Evolutionary conservation across 2,329 filamentous ascomycete species (phyloP).

Genomic region (Pseudophaeomoniella oleicola): DNA sequence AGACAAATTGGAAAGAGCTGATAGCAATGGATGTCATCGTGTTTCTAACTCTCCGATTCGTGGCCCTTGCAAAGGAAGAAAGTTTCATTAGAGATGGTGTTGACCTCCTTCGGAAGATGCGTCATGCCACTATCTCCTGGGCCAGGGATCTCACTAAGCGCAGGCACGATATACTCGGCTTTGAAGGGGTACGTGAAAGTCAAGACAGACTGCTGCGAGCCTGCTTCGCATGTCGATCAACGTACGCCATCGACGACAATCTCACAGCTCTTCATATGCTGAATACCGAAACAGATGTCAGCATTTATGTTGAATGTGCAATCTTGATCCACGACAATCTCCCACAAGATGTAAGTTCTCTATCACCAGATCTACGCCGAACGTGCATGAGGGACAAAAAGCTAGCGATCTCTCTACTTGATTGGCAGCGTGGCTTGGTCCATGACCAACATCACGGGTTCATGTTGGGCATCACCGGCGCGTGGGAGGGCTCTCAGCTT

Average conservation of each 20-base stretch:
- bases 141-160: conserved; percentile 17
- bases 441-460: conserved; percentile 12
- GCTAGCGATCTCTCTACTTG: conserved; percentile 5
- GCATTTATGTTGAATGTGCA: conserved; percentile 21
- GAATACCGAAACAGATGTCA: conserved; percentile 11
- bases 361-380: conserved; percentile 1
- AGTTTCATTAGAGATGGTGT: conserved; percentile 6
- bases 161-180: conserved; percentile 11
- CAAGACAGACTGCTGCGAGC: conserved; percentile 21
- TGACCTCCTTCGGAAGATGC: not conserved
- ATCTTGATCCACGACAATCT: conserved; percentile 23
- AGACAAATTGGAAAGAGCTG: conserved; percentile 38
- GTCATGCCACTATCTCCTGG: conserved; percentile 23
- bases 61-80: conserved; percentile 21
- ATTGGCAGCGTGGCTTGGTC: conserved; percentile 6
- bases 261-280: conserved; percentile 16
- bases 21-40: conserved; percentile 25
- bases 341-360: no score
- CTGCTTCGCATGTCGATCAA: conserved; percentile 25
- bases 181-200: conserved; percentile 17
- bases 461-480: conserved; percentile 4
- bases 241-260: conserved; percentile 27
- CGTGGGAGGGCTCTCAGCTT: conserved; percentile 8
- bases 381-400: conserved; percentile 1
- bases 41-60: conserved; percentile 25